phyloP scores from a whole-genome alignment of 306 rosid genomes.

The Fragaria vesca region DNA sequence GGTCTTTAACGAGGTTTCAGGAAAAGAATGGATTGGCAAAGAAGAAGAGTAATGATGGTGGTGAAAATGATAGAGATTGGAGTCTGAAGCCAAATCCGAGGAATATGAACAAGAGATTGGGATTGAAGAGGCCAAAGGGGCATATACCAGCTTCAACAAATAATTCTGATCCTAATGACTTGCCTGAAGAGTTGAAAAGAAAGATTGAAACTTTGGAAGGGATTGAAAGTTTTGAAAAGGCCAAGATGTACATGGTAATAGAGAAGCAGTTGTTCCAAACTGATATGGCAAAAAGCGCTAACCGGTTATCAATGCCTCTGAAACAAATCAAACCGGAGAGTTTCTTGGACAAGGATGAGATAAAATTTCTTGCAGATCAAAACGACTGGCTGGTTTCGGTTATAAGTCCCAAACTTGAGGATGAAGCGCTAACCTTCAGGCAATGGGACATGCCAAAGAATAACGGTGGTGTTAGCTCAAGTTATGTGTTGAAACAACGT shows the following conservation, averaged over 20 bases:
- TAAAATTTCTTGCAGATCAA: background rate
- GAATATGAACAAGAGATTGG: background rate
- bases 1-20: no score
- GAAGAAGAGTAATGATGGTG: background rate
- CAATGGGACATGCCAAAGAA: background rate
- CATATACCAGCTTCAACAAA: background rate
- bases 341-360: background rate
- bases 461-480: background rate
- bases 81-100: background rate
- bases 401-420: background rate
- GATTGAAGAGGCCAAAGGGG: background rate
- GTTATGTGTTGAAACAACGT: background rate
- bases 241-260: background rate
- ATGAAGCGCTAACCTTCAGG: background rate
- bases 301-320: conserved; percentile 16
- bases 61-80: background rate
- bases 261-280: background rate
- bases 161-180: background rate
- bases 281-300: background rate
- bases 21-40: background rate
- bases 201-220: conserved; percentile 3
- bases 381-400: background rate
- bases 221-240: background rate
- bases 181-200: conserved; percentile 10
- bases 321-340: background rate